Percentiles rank a stretch among this genome's conserved stretches.
These are phyloP conservation scores for Pharnaceum exiguum DNA, from an alignment of 148 eudicot genomes.

Conservation along the genomic window DNA sequence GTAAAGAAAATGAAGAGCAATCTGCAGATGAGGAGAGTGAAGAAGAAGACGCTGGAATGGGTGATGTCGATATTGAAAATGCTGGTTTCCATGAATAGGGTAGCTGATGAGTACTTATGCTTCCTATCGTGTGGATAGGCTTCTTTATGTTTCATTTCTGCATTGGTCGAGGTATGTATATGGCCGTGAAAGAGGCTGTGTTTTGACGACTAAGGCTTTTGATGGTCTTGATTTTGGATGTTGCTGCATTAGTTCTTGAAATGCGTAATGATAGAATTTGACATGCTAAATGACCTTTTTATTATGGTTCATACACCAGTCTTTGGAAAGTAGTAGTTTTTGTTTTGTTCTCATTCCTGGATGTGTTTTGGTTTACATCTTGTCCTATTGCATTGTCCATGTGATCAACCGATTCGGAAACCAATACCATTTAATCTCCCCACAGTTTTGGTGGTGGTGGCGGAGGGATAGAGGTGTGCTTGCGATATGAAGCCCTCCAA, in stretches of 20 bases:
- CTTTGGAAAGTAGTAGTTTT: too few species aligned
- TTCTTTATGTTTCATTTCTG: constrained; percentile 6
- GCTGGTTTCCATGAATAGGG: constrained; percentile 24
- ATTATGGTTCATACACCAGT: not conserved
- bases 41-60: constrained; percentile 90
- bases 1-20: constrained; percentile 50
- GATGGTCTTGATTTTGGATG: not conserved
- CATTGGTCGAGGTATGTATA: constrained; percentile 14
- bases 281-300: not conserved
- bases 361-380: too few species aligned
- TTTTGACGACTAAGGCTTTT: not conserved
- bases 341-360: too few species aligned
- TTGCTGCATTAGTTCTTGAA: not conserved
- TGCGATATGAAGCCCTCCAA: too few species aligned
- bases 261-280: not conserved
- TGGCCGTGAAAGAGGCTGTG: constrained; percentile 9
- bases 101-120: not conserved
- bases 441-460: too few species aligned
- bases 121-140: not conserved
- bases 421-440: too few species aligned
- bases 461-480: too few species aligned
- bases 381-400: too few species aligned
- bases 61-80: constrained; percentile 67
- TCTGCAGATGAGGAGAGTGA: constrained; percentile 73
- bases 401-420: too few species aligned